Conservation (phyloP, 176 grass and related monocot species). For the Chrysopogon serrulatus region DNA sequence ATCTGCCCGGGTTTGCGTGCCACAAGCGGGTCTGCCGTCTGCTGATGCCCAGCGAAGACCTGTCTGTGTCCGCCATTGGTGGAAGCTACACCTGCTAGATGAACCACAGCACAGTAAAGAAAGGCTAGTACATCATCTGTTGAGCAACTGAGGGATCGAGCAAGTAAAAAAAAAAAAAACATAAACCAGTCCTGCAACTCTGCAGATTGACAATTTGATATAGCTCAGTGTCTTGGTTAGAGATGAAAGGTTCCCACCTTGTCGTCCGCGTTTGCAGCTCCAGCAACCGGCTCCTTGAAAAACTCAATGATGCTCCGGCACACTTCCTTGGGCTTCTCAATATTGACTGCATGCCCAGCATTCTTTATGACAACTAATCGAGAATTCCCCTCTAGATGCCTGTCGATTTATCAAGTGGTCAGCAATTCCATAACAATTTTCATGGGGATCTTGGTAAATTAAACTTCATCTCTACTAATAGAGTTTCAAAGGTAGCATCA, state of each 20-base stretch:
- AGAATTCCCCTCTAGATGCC: constrained; percentile 70
- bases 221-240: background rate
- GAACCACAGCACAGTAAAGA: background rate
- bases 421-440: background rate
- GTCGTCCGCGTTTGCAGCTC: constrained; percentile 8
- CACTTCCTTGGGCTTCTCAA: constrained; percentile 74
- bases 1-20: background rate
- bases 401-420: constrained; percentile 28
- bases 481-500: background rate
- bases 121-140: background rate
- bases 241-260: background rate
- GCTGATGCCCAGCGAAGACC: background rate
- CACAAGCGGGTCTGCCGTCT: background rate
- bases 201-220: background rate
- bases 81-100: constrained; percentile 15
- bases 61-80: background rate
- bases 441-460: background rate
- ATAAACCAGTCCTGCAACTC: background rate
- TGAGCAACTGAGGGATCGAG: background rate
- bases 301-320: constrained; percentile 60
- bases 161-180: background rate
- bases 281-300: constrained; percentile 22
- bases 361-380: constrained; percentile 64
- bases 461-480: background rate
- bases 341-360: constrained; percentile 91